These are phyloP conservation scores for Lanmaoa pseudosensibilis DNA, from an alignment of 768 basidiomycete species.

Conservation along the genomic window DNA sequence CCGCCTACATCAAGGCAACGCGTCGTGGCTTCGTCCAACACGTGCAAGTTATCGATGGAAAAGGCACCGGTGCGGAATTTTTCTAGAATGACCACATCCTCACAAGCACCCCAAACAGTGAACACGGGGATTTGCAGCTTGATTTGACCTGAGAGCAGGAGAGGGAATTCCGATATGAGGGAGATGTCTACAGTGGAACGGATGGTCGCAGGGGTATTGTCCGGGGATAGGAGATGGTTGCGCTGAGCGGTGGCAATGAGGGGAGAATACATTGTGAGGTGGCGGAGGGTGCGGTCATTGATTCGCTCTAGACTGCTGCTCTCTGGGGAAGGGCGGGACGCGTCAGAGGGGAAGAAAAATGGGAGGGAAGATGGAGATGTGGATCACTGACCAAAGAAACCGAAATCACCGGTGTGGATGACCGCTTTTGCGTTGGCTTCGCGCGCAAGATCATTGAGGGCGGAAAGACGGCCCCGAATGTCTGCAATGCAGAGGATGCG, in stretches of 20 bases:
- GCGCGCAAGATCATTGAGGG: conserved; percentile 85
- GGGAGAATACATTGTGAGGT: conserved; percentile 95
- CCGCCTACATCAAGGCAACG: conserved; percentile 90
- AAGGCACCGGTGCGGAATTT: conserved; percentile 86
- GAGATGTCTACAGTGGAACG: conserved; percentile 73
- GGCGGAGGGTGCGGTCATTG: conserved; percentile 93
- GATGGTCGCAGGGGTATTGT: conserved; percentile 65
- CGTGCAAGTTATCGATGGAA: conserved; percentile 83
- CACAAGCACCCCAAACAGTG: conserved; percentile 96
- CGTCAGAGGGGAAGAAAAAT: conserved; percentile 14
- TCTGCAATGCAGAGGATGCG: conserved; percentile 95
- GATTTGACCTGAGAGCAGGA: conserved; percentile 86
- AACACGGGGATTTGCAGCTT: conserved; percentile 92
- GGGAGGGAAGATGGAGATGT: neutral
- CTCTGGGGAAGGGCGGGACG: conserved; percentile 46
- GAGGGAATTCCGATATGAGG: conserved; percentile 91
- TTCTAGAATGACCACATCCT: conserved; percentile 91
- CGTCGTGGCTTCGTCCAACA: conserved; percentile 95
- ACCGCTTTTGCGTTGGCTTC: conserved; percentile 89
- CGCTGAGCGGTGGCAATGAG: conserved; percentile 85
- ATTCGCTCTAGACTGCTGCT: conserved; percentile 81
- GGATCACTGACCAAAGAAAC: conserved; percentile 78
- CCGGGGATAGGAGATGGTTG: conserved; percentile 69
- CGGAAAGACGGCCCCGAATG: conserved; percentile 83
- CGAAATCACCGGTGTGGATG: conserved; percentile 98